Evolutionary conservation across 352 stramenopile genomes (phyloP), one percentile per base, ranked within the genome.

Genomic region (Thraustotheca clavata): DNA sequence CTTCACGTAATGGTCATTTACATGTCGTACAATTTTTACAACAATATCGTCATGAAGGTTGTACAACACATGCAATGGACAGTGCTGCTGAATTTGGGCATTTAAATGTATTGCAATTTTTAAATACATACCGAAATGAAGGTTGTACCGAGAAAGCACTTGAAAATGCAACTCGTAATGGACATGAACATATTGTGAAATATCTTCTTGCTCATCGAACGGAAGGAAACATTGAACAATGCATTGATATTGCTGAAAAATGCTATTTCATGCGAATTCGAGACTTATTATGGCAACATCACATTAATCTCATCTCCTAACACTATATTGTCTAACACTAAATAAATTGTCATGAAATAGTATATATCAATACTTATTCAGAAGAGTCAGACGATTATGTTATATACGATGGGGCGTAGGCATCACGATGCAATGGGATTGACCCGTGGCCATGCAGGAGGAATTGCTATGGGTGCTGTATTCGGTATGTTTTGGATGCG

Each of bases 101-200:
- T 9, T 68, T 76, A 26, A 62, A 73, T n/a, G 71, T 76, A 43
- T 26, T 76, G 34, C 57, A 66, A 34, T 76, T 63, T 67, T 67
- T 76, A 1, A 65, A 73, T 20, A 20, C 52, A 20, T 41, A 78
- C 32, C 68, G 68, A 9, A 18, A 12, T 3, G 57, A 65, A 33
- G 57, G 57, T 16, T 65, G 57, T 26, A 65, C 57, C 18, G 16
- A 32, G 18, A 54, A 54, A 24, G 57, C 57, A n/a, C 41, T 65
- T 11, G 57, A 65, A 39, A 46, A 41, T n/a, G 57, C 57, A 4
- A 48, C 38, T 11, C n/a, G 38, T 16, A 40, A 20, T 2, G 57
- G 57, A 27, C 57, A 54, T 43, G 22, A 54, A 24, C 14, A 35
- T 22, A 27, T 65, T 9, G 57, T 65, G 14, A 20, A 54, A 34